A percentile compares a stretch with the other conserved stretches of the same genome.
Evolutionary conservation across 257 asterid genomes (phyloP).

Genomic region (Scutellaria barbata): DNA sequence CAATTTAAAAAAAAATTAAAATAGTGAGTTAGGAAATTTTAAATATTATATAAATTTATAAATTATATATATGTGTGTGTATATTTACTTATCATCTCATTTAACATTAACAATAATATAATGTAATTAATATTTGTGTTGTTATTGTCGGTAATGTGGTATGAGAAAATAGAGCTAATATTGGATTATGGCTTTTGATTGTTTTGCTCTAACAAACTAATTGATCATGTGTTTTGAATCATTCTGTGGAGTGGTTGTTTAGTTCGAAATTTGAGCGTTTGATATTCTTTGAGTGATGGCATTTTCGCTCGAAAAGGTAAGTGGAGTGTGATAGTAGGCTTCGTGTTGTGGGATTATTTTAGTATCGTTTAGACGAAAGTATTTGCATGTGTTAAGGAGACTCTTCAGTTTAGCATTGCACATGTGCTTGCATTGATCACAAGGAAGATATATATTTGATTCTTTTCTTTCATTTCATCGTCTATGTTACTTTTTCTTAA

Average conservation of each 20-base stretch:
- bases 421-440: constrained; percentile 24
- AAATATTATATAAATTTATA: no score
- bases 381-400: not conserved
- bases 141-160: not conserved
- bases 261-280: not conserved
- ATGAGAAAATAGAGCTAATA: not conserved
- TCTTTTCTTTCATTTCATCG: constrained; percentile 14
- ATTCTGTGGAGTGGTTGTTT: constrained; percentile 10
- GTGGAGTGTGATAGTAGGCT: constrained; percentile 6
- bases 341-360: not conserved
- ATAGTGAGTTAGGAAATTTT: no score
- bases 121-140: not conserved
- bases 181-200: constrained; percentile 25
- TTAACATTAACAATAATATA: no score
- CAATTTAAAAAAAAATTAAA: no score
- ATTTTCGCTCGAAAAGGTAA: not conserved
- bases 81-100: no score
- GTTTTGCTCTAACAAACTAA: constrained; percentile 6
- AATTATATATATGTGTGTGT: no score
- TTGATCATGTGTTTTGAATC: constrained; percentile 10
- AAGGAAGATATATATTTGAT: not conserved
- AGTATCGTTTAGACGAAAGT: constrained; percentile 5
- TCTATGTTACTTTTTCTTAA: not conserved
- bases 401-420: constrained; percentile 9
- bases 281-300: no score